Base-by-base conservation (phyloP, 169 alveolate species). In the Plasmodium relictum region DNA sequence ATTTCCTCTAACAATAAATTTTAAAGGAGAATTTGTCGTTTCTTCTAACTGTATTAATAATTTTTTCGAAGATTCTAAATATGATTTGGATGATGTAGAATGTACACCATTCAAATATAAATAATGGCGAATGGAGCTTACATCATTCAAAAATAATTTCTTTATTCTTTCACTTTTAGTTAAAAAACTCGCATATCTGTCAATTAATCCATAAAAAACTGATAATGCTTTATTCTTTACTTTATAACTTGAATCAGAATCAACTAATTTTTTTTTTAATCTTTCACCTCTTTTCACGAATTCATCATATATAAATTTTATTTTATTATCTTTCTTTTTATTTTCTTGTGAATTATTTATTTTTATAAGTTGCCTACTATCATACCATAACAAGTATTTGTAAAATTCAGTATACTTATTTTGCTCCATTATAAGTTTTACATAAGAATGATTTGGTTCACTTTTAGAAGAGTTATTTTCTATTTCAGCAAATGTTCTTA, bases 1-100 rank as follows among this genome's bases (percentile, higher is more conserved):
- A 83, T 83, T 83, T 41, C 91, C 91, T 56, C 91, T 54, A 3
- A 65, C 89, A 20, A 78, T 63, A 50, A 78, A 42, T 78, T 78
- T 78, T 52, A 78, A 7, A 26, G 89, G 78, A 22, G 59, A 1
- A 39, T 65, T 65, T 1, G 89, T 63, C 8, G 45, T 22, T 6
- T 1, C 18, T 56, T 78, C 78, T 58, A 78, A 65, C 50, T 78
- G 78, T 63, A 45, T 61, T 14, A 78, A 22, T 18, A 44, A 3
- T 44, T 50, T 78, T 42, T 78, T 65, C 71, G 63, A 48, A 10
- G 56, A 63, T 14, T 78, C 89, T 31, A 78, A 52, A 83, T 66
- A n/a, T 0, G 85, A 68, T 59, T 69, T 83, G 6, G 72, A 22
- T 8, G 66, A 12, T 45, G 42, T 48, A 3, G 56, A 45, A 9